Base-by-base conservation (phyloP, 371 early-diverging fungal species). In the Mortierella sp. region DNA sequence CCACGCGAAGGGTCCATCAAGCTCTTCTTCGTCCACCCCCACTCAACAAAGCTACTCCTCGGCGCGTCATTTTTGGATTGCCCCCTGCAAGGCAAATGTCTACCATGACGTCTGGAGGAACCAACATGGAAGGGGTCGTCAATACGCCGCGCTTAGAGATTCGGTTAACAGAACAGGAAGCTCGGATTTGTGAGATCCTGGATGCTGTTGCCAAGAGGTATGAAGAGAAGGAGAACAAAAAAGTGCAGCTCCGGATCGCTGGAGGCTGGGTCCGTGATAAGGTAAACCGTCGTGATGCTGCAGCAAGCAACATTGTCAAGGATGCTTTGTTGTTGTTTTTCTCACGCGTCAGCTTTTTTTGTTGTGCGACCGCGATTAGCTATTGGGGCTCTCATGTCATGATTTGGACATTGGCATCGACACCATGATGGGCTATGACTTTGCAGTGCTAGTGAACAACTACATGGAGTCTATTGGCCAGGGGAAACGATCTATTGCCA, bases 211-310 rank as follows among this genome's bases (percentile, higher is more conserved):
- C 90, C 2, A 67, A 81, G n/a, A 71, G 80, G 50, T 78, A 92
- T 54, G 82, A 86, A 30, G 43, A 64, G 31, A 58, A 72, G 43
- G 82, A 84, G 84, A 53, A 84, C 82, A 57, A 71, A 81, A 60
- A 86, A 21, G 82, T 95, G 47, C 87, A 87, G 47, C 85, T 95
- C 51, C 84, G 99, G n/a, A 91, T 98, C 54, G 98, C 97, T 26
- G 99, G 99, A 61, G 99, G 99, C 10, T 99, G 99, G 99, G 99
- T 99, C 49, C 89, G 99, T 46, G 99, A 99, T 81, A 99, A 98
- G 88, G 93, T 92, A 82, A 49, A 31, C 6, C 3, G 19, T 8
- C 3, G 5, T 47, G 19, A 38, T 38, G 4, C 18, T n/a, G 1
- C 21, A n/a, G n/a, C n/a, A n/a, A n/a, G n/a, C n/a, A n/a, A n/a